Base-by-base conservation (phyloP, 2,329 filamentous ascomycete species). In the Pseudogymnoascus sp. region DNA sequence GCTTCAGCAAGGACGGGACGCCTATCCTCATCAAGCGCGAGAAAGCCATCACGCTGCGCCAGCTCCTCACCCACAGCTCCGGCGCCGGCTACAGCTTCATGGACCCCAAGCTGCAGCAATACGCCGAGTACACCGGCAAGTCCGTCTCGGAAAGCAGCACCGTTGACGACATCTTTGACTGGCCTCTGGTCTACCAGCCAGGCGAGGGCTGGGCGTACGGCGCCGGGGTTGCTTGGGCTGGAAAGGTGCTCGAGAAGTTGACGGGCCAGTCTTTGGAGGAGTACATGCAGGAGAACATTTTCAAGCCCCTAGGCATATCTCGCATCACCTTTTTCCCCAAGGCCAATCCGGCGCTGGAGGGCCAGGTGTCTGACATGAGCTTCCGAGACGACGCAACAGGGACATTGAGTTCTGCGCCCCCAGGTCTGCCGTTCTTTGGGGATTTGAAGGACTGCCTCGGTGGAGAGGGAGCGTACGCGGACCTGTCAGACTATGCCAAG, bases 11-110 rank as follows among this genome's bases (percentile, higher is more conserved):
- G 10, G 41, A 43, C 41, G 41, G 41, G 41, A 43, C 41, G 19
- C 41, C 41, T 3, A 43, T 21, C 41, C 41, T 43, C 16, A 16
- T 43, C 41, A 78, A 77, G 28, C 77, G 73, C 1, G 68, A 71
- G 0, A 43, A 43, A 21, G 41, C 19, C 41, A 85, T 86, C 62
- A 86, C 84, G 0, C 68, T 86, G 64, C 75, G 83, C n/a, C 85
- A 85, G 82, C 71, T 87, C 1, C 69, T 87, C 48, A 79, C 72
- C 1, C 84, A 87, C 71, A 68, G 78, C 36, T 78, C 83, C 37
- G 84, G 85, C 0, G 85, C 86, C 23, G 81, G 81, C 0, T 87
- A 87, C 69, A 74, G 79, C 0, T 84, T 86, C 66, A 81, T 82
- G 41, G 41, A 43, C 16, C 16, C 41, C 16, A 43, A 43, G 41